Conservation (phyloP, 257 asterid species). For the Forsythia suspensa region DNA sequence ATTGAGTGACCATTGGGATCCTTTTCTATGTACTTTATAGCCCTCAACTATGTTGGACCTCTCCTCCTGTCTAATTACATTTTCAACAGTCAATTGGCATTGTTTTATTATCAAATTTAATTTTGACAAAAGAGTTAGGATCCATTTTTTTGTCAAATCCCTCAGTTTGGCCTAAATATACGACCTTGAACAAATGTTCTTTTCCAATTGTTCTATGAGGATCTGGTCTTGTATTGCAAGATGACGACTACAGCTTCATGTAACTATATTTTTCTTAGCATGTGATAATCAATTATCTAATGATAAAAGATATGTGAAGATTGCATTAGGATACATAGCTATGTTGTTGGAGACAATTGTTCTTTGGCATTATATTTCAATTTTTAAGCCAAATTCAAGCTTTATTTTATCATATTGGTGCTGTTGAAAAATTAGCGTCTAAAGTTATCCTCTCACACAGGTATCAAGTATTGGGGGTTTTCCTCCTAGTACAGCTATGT, state of each 20-base stretch:
- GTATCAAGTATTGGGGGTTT: constrained; percentile 95
- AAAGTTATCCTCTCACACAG: constrained; percentile 43
- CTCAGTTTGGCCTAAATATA: neutral
- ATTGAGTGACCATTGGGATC: neutral
- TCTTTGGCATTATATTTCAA: constrained; percentile 6
- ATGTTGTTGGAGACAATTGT: neutral
- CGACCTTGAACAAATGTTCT: neutral
- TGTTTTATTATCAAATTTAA: neutral
- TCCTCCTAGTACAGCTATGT: constrained; percentile 93
- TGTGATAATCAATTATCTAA: neutral
- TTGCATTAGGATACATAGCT: neutral
- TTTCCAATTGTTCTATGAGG: neutral
- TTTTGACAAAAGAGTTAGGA: neutral
- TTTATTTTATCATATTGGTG: neutral
- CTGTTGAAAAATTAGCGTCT: constrained; percentile 8
- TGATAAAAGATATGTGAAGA: constrained; percentile 9
- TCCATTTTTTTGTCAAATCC: neutral
- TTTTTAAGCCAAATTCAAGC: neutral
- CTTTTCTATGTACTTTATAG: neutral
- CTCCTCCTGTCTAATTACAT: neutral
- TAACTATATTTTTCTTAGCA: neutral
- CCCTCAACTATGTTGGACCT: neutral
- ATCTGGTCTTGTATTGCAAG: neutral
- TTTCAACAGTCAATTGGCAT: neutral
- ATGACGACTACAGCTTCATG: neutral